Conservation (phyloP, 192 early-diverging fungal species). For the Jimgerdemannia flammicorona region DNA sequence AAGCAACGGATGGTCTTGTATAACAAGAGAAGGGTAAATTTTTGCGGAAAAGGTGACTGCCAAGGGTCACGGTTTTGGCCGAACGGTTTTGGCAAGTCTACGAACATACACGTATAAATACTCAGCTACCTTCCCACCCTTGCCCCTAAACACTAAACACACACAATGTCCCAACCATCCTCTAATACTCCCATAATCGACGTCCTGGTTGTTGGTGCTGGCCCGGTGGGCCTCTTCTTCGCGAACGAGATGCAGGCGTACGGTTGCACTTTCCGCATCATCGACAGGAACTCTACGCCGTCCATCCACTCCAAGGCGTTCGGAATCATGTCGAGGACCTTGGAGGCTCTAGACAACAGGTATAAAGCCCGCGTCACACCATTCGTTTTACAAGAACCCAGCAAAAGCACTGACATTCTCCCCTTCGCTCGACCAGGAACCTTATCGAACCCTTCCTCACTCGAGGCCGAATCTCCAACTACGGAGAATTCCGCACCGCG, state of each 20-base stretch:
- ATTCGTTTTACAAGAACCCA: too few relatives aligned
- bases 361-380: not conserved
- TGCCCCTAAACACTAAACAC: too few relatives aligned
- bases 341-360: not conserved
- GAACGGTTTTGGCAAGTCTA: too few relatives aligned
- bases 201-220: conserved; percentile 24
- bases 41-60: too few relatives aligned
- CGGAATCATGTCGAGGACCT: not conserved
- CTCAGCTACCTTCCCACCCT: too few relatives aligned
- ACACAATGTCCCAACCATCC: not conserved
- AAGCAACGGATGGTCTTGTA: too few relatives aligned
- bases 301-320: not conserved
- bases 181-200: conserved; percentile 6
- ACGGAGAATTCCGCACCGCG: not conserved
- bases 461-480: not conserved
- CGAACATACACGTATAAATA: too few relatives aligned
- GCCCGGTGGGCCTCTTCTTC: conserved; percentile 26
- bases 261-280: conserved; percentile 18
- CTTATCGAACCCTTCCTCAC: not conserved
- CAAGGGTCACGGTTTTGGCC: too few relatives aligned
- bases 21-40: too few relatives aligned
- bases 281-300: conserved; percentile 10
- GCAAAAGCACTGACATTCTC: not conserved
- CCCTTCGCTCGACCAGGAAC: not conserved
- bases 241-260: conserved; percentile 16